Conservation (phyloP, 306 rosid genomes). For the Citrullus amarus region DNA sequence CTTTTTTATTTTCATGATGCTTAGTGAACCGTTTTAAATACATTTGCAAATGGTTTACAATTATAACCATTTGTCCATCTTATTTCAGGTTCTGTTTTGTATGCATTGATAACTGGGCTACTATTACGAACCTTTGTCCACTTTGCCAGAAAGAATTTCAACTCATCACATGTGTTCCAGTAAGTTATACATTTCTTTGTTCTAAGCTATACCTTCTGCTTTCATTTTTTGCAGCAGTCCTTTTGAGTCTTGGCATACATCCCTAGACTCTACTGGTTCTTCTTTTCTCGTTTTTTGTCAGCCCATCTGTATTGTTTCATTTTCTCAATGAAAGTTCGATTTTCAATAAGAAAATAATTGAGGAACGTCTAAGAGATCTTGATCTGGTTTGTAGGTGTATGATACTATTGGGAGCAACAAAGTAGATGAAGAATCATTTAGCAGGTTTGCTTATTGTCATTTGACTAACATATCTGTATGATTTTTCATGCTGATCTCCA, state of each 20-base stretch:
- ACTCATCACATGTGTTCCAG: conserved; percentile 94
- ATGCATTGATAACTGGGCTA: conserved; percentile 98
- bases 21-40: conserved; percentile 38
- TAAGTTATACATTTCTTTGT: conserved; percentile 47
- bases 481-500: not conserved
- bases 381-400: conserved; percentile 57
- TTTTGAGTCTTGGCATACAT: not conserved
- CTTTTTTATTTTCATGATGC: too few species aligned
- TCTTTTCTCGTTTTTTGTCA: not conserved
- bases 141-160: conserved; percentile 99
- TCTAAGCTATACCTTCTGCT: conserved; percentile 9
- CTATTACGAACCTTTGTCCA: conserved; percentile 94
- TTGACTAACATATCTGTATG: not conserved
- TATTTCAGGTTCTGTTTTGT: conserved; percentile 81
- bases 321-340: not conserved
- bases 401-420: conserved; percentile 85
- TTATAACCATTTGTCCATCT: conserved; percentile 2
- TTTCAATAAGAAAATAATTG: not conserved
- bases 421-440: conserved; percentile 56
- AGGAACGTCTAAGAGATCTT: conserved; percentile 21
- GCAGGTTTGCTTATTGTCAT: conserved; percentile 30
- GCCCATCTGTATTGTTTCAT: not conserved
- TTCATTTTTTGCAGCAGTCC: not conserved
- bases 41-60: conserved; percentile 43
- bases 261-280: not conserved